A percentile compares a stretch with the other conserved stretches of the same genome.
phyloP scores from a whole-genome alignment of 208 protist genomes.

The Leishmania guyanensis region DNA sequence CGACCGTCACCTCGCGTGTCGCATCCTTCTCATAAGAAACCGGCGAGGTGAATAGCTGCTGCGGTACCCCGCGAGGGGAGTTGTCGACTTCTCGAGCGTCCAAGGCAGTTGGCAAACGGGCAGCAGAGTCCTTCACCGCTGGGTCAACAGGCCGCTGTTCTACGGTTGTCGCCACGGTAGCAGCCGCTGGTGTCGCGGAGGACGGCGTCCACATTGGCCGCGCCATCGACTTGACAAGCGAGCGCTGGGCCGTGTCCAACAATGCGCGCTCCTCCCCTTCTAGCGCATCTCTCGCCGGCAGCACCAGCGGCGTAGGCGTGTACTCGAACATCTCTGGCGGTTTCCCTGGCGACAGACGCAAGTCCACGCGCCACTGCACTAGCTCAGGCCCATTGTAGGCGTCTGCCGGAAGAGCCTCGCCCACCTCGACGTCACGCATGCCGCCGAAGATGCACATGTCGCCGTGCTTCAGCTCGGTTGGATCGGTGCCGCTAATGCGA shows the following conservation, averaged over 20 bases:
- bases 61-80: slow-evolving; percentile 21
- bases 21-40: not conserved
- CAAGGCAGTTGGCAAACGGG: not conserved
- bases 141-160: no score
- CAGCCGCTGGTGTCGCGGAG: not conserved
- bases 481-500: slow-evolving; percentile 49
- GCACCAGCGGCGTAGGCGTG: slow-evolving; percentile 56
- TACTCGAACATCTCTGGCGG: slow-evolving; percentile 36
- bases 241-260: slow-evolving; percentile 44
- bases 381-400: slow-evolving; percentile 69
- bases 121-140: not conserved
- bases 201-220: not conserved
- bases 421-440: slow-evolving; percentile 76
- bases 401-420: slow-evolving; percentile 49
- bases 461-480: slow-evolving; percentile 56
- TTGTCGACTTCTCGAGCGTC: not conserved
- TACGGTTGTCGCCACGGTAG: not conserved
- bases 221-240: slow-evolving; percentile 16
- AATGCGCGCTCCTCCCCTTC: slow-evolving; percentile 47
- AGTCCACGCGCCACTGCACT: slow-evolving; percentile 67
- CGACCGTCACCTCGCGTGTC: not conserved
- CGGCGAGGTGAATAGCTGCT: slow-evolving; percentile 34
- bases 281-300: slow-evolving; percentile 49
- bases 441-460: slow-evolving; percentile 83
- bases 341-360: slow-evolving; percentile 7